Base-by-base conservation (phyloP, 805 yeast species). In the Yueomyces sp. region DNA sequence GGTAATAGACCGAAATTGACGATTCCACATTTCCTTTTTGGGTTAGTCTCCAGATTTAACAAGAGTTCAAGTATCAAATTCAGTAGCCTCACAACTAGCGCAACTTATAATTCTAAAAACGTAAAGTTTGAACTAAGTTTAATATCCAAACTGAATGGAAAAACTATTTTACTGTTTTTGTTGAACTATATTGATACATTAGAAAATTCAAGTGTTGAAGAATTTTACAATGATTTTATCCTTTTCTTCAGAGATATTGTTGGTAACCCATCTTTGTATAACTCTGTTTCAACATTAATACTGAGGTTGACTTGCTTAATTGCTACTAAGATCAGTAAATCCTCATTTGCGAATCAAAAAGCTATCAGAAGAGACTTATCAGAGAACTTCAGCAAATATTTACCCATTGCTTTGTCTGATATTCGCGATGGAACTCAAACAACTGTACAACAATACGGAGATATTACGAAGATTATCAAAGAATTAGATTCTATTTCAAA, bases 1-100 rank as follows among this genome's bases (percentile, higher is more conserved):
- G 90, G 92, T 0, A 82, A 94, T 5, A 75, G 84, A 49, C 83
- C 94, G 0, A 83, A 78, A 45, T 53, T 75, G 4, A 82, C 94
- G 0, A 64, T 86, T 11, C 88, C 94, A 0, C 72, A 74, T 51
- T 63, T 87, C 4, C 67, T 85, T 50, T 69, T 74, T 34, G 54
- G 62, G 26, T 43, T 59, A 11, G 50, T 59, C 5, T 38, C 44
- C 36, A 54, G 64, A 36, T 55, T 54, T 41, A 56, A 60, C 37
- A 49, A 46, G 26, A 49, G 38, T 37, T 42, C 54, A 4, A 43
- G 48, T 11, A 40, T 49, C 1, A 53, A 53, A 38, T 56, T 60
- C 37, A 40, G 45, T 6, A 41, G 29, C 5, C n/a, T 34, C 5
- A 7, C 37, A 5, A 34, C 37, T 9, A 34, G n/a, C n/a, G 37